Evolutionary conservation across 306 rosid species (phyloP), one percentile per base, ranked within the genome.

Genomic region (Gleditsia sinensis): DNA sequence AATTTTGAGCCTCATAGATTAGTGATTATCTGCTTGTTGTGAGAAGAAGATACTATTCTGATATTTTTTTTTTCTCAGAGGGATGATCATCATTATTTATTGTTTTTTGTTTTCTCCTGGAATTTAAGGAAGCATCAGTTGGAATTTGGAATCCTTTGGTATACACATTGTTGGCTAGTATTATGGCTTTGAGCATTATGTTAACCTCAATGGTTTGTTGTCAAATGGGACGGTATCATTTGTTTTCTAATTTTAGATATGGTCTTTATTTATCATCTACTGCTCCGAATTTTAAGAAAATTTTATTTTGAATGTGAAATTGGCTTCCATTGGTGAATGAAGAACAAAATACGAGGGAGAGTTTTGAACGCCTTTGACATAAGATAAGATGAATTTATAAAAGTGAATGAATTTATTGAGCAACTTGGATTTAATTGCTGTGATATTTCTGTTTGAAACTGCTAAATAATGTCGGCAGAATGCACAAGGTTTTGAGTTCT

Each of bases 401-500:
- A 59, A 6, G 19, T 54, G 60, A 39, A 13, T 79, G 28, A 17
- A 57, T 37, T 73, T 14, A 20, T 67, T 39, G 42, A 80, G 75
- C 21, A 19, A 59, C 30, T 6, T 28, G 37, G 60, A 20, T 23
- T 60, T 68, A 20, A 61, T 51, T 54, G 9, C 67, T 13, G 8
- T 30, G 20, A 49, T 39, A n/a, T 45, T 33, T 69, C 27, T 71
- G 50, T 30, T 54, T 49, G 71, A 17, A 68, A 64, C 45, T 76
- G 76, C 86, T 84, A 81, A 63, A 79, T 84, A 87, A 84, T 83
- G 84, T 6, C 76, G 88, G 89, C 89, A 75, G 27, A 67, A 68
- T 77, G 86, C 56, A 82, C 88, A 88, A 71, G 89, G 90, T 83
- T 82, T 84, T 86, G 85, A 90, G 83, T 86, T 61, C 67, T 64